Evolutionary conservation across 495 filamentous ascomycete species (phyloP), one percentile per base, ranked within the genome.

Genomic region (Penicillium coprophilum): DNA sequence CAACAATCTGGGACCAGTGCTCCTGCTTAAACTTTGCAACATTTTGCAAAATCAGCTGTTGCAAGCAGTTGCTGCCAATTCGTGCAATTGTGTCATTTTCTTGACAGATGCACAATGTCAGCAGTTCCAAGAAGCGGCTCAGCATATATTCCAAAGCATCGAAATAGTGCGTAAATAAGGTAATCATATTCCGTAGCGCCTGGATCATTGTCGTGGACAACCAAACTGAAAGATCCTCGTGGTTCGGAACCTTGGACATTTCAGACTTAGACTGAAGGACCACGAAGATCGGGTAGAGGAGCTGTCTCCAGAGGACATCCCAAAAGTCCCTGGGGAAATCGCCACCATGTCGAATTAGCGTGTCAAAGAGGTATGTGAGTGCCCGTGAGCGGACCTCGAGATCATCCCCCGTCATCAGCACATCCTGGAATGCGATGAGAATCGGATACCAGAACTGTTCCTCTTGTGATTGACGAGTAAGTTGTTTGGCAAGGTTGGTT

Each of bases 161-260:
- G 61, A 97, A 99, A 71, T 97, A 97, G 70, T 99, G 94, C 0
- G 94, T 99, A 67, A 99, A 97, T 23, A 99, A 83, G 0, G 88
- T 92, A 63, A 99, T 97, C 88, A 99, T 96, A 72, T 96, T 97
- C 46, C 94, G 85, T 59, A 99, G 75, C 15, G 94, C 94, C 70
- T 99, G 94, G 44, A 99, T 99, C 92, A 99, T 97, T 19, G 94
- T 99, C 0, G 94, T 99, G 12, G 92, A 96, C 32, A 99, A 80
- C 94, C 94, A 99, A n/a, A 99, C 94, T 1, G 93, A 96, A 19
- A 97, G 79, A 62, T 96, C 92, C 68, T 99, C 94, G 60, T 96
- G 92, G 56, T 90, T 96, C 4, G 90, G 82, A 17, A 90, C 89
- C 63, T 96, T 96, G 47, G 85, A 84, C 89, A 97, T 96, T 70